phyloP scores from a whole-genome alignment of 1,139 yeast species.

The Candida labiduridarum region DNA sequence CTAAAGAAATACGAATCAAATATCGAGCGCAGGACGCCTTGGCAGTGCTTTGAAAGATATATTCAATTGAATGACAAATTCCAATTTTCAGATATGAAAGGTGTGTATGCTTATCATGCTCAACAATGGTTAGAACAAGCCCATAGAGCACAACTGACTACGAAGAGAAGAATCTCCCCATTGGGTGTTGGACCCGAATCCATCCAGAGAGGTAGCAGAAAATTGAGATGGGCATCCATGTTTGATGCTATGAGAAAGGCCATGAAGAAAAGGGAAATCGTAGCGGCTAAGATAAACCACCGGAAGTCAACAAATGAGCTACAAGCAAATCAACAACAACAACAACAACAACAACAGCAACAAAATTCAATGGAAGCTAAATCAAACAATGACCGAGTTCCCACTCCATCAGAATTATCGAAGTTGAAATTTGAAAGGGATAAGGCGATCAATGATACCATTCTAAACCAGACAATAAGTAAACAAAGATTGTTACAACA shows the following conservation, averaged over 20 bases:
- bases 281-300: constrained; percentile 37
- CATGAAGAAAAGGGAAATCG: constrained; percentile 80
- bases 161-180: constrained; percentile 87
- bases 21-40: constrained; percentile 92
- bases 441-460: constrained; percentile 76
- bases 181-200: constrained; percentile 90
- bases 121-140: constrained; percentile 93
- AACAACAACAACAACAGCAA: constrained; percentile 22
- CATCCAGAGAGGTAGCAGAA: constrained; percentile 87
- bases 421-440: constrained; percentile 83
- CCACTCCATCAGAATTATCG: constrained; percentile 84
- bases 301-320: constrained; percentile 27
- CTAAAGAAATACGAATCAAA: constrained; percentile 73
- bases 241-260: constrained; percentile 92
- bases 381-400: constrained; percentile 42
- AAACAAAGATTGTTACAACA: constrained; percentile 44
- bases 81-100: constrained; percentile 84
- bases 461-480: constrained; percentile 54
- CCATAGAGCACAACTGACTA: constrained; percentile 81
- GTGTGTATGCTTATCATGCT: constrained; percentile 80
- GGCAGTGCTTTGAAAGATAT: constrained; percentile 98
- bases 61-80: constrained; percentile 89
- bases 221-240: constrained; percentile 91
- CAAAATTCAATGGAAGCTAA: constrained; percentile 12
- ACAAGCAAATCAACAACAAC: constrained; percentile 15